A percentile compares a stretch with the other conserved stretches of the same genome.
These are phyloP conservation scores for Trifolium dubium DNA, from an alignment of 306 rosid species.

Conservation along the genomic window DNA sequence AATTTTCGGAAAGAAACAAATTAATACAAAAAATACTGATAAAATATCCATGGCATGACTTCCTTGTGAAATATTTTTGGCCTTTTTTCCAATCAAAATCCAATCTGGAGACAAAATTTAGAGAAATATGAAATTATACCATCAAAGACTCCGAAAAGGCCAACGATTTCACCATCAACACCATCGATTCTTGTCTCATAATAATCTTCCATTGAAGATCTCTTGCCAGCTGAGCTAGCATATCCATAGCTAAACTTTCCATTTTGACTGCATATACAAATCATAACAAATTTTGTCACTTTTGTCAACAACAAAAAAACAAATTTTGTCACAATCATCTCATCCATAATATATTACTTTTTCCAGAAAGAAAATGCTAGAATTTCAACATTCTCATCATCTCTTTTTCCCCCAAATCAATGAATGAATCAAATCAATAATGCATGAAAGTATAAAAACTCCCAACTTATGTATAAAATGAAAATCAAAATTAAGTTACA, in stretches of 20 bases:
- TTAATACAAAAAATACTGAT: background rate
- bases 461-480: conserved; percentile 10
- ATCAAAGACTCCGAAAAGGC: conserved; percentile 96
- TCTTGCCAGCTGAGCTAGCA: conserved; percentile 91
- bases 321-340: conserved; percentile 40
- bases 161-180: conserved; percentile 86
- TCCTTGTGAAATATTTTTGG: conserved; percentile 5
- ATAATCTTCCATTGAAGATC: conserved; percentile 97
- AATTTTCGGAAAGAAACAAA: background rate
- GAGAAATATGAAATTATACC: conserved; percentile 53
- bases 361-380: conserved; percentile 21
- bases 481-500: conserved; percentile 1
- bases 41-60: background rate
- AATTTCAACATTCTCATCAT: background rate
- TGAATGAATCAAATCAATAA: background rate
- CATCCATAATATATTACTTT: conserved; percentile 15
- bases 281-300: conserved; percentile 42
- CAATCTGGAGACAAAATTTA: background rate
- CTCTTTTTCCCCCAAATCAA: background rate
- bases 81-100: conserved; percentile 6
- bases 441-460: background rate
- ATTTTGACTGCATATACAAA: conserved; percentile 66
- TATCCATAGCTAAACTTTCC: conserved; percentile 95
- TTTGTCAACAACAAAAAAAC: too few relatives aligned
- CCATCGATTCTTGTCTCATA: conserved; percentile 96